These are phyloP conservation scores for Physaria fendleri DNA, from an alignment of 345 rosid species.

Conservation along the genomic window DNA sequence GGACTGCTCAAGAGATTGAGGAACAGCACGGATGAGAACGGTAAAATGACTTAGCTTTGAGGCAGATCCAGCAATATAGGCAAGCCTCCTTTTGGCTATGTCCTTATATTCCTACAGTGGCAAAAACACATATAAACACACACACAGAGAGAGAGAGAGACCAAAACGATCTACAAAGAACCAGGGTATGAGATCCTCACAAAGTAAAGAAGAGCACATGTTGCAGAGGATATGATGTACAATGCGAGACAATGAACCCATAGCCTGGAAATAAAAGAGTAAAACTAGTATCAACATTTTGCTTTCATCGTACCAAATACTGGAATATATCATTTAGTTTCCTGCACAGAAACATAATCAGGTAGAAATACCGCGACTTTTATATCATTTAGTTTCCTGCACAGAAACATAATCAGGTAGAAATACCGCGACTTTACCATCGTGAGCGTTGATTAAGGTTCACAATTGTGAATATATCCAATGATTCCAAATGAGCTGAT, in stretches of 20 bases:
- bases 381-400: background rate
- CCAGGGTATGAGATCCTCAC: conserved; percentile 46
- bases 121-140: conserved; percentile 1
- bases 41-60: conserved; percentile 75
- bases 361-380: no score
- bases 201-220: conserved; percentile 76
- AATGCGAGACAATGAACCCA: conserved; percentile 86
- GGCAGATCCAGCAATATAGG: conserved; percentile 46
- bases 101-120: conserved; percentile 63
- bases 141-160: background rate
- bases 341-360: conserved; percentile 3
- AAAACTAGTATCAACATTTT: background rate
- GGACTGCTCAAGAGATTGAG: conserved; percentile 52
- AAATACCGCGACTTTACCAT: conserved; percentile 44
- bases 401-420: background rate
- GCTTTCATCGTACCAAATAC: background rate
- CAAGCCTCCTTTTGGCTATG: conserved; percentile 69
- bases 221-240: conserved; percentile 59
- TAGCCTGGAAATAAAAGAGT: conserved; percentile 46
- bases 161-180: conserved; percentile 21
- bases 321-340: background rate
- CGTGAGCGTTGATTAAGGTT: conserved; percentile 70
- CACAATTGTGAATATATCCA: conserved; percentile 65
- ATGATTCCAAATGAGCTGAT: conserved; percentile 49
- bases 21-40: conserved; percentile 80